Evolutionary conservation across 169 alveolate genomes (phyloP).

Genomic region (Plasmodium sp.): DNA sequence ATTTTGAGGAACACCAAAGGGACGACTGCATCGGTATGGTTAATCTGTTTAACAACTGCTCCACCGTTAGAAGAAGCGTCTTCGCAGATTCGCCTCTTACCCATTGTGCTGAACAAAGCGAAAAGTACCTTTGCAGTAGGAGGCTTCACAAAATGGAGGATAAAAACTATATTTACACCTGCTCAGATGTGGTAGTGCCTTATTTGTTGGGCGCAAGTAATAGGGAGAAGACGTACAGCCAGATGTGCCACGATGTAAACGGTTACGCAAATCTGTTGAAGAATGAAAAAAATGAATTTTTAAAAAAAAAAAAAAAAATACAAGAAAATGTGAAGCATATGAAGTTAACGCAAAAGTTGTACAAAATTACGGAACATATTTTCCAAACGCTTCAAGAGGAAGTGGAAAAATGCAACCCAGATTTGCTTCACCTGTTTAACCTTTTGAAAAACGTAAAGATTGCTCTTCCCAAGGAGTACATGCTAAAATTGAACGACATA

Average conservation of each 20-base stretch:
- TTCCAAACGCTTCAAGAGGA: constrained; percentile 20
- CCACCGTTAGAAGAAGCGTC: constrained; percentile 16
- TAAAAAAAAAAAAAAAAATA: constrained; percentile 17
- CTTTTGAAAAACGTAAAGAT: constrained; percentile 14
- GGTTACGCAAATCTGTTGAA: constrained; percentile 16
- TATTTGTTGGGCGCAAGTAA: constrained; percentile 35
- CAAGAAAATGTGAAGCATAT: constrained; percentile 17
- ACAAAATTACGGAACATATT: constrained; percentile 24
- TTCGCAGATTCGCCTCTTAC: neutral
- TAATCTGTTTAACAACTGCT: constrained; percentile 39
- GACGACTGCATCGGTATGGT: constrained; percentile 39
- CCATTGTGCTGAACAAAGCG: constrained; percentile 10
- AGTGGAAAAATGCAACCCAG: neutral
- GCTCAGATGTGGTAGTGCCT: constrained; percentile 54
- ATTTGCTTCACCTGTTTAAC: constrained; percentile 9
- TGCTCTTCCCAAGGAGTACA: neutral
- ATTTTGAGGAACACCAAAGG: constrained; percentile 20
- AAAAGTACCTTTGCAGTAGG: constrained; percentile 10
- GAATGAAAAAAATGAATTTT: constrained; percentile 10
- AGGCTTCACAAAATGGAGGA: constrained; percentile 13
- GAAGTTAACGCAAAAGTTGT: constrained; percentile 5
- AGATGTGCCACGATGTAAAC: constrained; percentile 11
- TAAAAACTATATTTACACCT: constrained; percentile 28
- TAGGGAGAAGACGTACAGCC: neutral
- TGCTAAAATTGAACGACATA: constrained; percentile 7